Evolutionary conservation across 2,329 filamentous ascomycete species (phyloP).

Genomic region (Golovinomyces cichoracearum): DNA sequence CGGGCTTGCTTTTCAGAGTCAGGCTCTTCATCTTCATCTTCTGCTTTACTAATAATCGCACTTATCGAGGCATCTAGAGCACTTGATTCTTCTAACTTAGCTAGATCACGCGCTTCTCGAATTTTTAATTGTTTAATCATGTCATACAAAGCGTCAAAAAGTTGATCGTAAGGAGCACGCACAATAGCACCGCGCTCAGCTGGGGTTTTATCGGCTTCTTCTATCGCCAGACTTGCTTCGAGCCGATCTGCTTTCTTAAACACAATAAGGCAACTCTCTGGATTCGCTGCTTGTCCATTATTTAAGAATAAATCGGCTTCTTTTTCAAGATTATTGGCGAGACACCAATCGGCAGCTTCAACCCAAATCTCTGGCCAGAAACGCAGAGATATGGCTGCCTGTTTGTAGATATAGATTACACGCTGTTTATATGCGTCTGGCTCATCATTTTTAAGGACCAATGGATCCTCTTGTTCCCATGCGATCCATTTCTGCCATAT

Average conservation of each 20-base stretch:
- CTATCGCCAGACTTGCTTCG: constrained; percentile 49
- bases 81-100: constrained; percentile 27
- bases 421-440: constrained; percentile 46
- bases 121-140: constrained; percentile 49
- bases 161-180: constrained; percentile 55
- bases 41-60: constrained; percentile 22
- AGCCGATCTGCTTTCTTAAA: constrained; percentile 75
- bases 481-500: constrained; percentile 84
- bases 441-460: constrained; percentile 68
- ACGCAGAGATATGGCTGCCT: constrained; percentile 71
- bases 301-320: constrained; percentile 44
- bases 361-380: constrained; percentile 96
- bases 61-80: constrained; percentile 14
- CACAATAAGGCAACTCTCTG: constrained; percentile 72
- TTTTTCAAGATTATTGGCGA: constrained; percentile 43
- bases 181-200: constrained; percentile 36
- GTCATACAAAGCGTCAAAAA: constrained; percentile 69
- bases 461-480: constrained; percentile 82
- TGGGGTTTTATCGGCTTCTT: constrained; percentile 47
- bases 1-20: constrained; percentile 16
- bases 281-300: constrained; percentile 67
- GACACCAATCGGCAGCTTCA: constrained; percentile 80
- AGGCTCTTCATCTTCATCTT: constrained; percentile 23
- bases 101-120: constrained; percentile 31
- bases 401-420: constrained; percentile 74